Conservation (phyloP, 2,329 filamentous ascomycete species). For the Cytospora leucostoma region DNA sequence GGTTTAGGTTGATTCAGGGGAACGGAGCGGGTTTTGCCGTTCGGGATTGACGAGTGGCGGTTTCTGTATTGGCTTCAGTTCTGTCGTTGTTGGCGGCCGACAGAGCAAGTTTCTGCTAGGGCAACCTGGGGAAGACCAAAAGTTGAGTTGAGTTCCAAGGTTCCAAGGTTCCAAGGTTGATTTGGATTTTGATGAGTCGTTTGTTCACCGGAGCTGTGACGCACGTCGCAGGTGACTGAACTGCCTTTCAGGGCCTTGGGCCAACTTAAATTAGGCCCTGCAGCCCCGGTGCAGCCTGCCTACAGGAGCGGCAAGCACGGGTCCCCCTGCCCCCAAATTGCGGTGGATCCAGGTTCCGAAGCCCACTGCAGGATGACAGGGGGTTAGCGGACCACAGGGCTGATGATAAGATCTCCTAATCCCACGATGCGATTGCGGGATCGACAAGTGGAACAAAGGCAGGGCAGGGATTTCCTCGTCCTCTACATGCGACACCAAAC, state of each 20-base stretch:
- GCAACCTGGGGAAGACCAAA: neutral
- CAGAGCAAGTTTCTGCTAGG: neutral
- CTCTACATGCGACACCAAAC: neutral
- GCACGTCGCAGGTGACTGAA: conserved; percentile 2
- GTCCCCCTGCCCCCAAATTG: neutral
- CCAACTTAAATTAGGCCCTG: conserved; percentile 15
- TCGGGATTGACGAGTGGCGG: neutral
- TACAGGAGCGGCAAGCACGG: neutral
- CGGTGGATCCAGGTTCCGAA: conserved; percentile 9
- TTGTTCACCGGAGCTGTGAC: conserved; percentile 9
- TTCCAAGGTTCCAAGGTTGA: no score
- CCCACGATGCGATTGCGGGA: conserved; percentile 15
- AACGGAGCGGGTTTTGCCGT: neutral
- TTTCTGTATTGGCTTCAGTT: neutral
- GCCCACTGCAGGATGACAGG: conserved; percentile 3
- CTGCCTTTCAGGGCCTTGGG: neutral
- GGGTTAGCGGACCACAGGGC: conserved; percentile 7
- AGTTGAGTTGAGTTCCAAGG: no score
- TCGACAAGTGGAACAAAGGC: neutral
- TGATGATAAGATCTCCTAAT: conserved; percentile 17
- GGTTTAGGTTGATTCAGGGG: neutral
- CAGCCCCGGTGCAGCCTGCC: neutral
- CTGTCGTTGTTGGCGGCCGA: neutral
- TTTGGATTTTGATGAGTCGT: neutral
- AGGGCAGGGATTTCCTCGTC: neutral